These are phyloP conservation scores for Colletotrichum phormii DNA, from an alignment of 2,329 filamentous ascomycete genomes.

Conservation along the genomic window DNA sequence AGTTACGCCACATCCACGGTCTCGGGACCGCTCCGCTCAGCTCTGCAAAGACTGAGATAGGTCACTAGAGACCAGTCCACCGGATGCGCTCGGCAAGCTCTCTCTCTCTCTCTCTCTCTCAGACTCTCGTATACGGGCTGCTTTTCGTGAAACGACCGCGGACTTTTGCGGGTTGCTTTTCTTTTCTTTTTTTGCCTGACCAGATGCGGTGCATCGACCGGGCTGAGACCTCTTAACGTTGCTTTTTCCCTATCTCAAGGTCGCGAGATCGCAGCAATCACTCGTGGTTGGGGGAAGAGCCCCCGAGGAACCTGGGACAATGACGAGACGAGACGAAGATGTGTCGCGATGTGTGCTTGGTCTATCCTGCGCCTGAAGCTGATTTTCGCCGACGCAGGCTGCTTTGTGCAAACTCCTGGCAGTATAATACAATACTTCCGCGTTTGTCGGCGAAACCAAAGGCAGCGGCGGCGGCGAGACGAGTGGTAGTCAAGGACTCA, in stretches of 20 bases:
- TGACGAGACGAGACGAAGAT: background rate
- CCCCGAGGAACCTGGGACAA: background rate
- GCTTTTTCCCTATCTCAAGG: conserved; percentile 1
- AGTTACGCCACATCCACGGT: conserved; percentile 38
- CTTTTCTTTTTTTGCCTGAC: conserved; percentile 7
- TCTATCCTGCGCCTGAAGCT: background rate
- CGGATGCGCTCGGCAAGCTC: background rate
- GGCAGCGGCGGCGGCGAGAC: background rate
- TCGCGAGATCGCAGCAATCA: background rate
- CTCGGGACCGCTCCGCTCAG: conserved; percentile 26
- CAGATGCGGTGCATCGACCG: conserved; percentile 5
- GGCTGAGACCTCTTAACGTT: conserved; percentile 7
- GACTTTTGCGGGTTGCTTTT: conserved; percentile 17
- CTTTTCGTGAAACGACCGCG: conserved; percentile 21
- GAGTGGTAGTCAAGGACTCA: background rate
- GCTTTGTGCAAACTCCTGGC: background rate
- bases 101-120: background rate
- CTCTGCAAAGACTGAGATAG: background rate
- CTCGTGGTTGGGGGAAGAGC: background rate
- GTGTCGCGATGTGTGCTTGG: background rate
- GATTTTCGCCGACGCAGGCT: background rate
- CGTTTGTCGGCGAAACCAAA: background rate
- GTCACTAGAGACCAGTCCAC: background rate
- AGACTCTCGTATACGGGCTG: background rate
- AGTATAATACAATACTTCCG: background rate